A percentile compares a stretch with the other conserved stretches of the same genome.
Evolutionary conservation across 345 rosid species (phyloP).

Genomic region (Cardamine chenopodiifolia): DNA sequence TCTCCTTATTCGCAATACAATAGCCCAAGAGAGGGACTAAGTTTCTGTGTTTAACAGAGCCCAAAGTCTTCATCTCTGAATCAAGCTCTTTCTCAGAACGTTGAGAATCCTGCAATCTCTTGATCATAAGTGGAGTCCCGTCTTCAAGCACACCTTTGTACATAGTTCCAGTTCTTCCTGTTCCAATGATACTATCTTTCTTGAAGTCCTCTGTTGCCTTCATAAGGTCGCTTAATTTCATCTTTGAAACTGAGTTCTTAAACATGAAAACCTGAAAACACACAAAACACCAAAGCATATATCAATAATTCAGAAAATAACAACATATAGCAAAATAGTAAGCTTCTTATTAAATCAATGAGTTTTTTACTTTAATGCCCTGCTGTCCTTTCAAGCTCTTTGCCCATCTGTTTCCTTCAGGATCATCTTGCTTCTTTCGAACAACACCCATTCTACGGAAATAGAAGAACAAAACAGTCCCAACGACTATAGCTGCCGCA

Average conservation of each 20-base stretch:
- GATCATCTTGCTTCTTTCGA: constrained; percentile 85
- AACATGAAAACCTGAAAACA: constrained; percentile 78
- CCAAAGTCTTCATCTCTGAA: constrained; percentile 84
- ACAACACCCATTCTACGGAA: constrained; percentile 52
- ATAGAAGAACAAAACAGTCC: constrained; percentile 54
- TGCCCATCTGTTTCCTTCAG: constrained; percentile 92
- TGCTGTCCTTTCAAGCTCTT: constrained; percentile 67
- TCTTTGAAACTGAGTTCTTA: constrained; percentile 73
- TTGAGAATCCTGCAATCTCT: constrained; percentile 91
- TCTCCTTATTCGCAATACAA: constrained; percentile 69
- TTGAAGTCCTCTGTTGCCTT: constrained; percentile 81
- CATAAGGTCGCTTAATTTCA: constrained; percentile 84
- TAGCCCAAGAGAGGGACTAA: constrained; percentile 91
- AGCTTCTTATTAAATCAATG: not conserved
- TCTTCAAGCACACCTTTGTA: constrained; percentile 82
- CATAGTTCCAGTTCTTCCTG: constrained; percentile 86
- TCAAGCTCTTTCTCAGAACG: constrained; percentile 76
- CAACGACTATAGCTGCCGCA: constrained; percentile 61
- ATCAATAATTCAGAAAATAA: constrained; percentile 14
- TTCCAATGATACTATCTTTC: constrained; percentile 74
- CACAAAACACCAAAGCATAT: constrained; percentile 18
- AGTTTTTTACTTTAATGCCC: constrained; percentile 64
- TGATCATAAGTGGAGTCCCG: constrained; percentile 74
- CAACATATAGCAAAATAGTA: not conserved
- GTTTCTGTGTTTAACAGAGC: constrained; percentile 77